A percentile compares a stretch with the other conserved stretches of the same genome.
phyloP scores from a whole-genome alignment of 2,329 filamentous ascomycete species.

The Amphichorda felina region DNA sequence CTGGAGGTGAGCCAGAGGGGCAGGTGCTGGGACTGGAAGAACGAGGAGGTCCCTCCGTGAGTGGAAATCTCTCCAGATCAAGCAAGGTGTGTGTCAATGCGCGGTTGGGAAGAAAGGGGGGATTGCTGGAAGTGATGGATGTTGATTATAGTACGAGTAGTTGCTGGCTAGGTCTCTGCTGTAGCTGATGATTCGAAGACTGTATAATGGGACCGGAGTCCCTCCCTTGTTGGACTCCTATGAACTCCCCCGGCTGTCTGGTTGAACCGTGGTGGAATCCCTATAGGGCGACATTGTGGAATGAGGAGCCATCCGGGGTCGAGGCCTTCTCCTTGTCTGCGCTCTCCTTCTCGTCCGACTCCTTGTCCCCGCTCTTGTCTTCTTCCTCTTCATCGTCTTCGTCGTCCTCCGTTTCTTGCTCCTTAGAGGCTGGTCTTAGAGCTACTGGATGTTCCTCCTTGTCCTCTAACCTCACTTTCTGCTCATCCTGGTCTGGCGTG shows the following conservation, averaged over 20 bases:
- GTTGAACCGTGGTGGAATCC: background rate
- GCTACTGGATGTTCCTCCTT: slow-evolving; percentile 41
- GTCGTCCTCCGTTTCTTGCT: slow-evolving; percentile 16
- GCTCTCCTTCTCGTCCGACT: slow-evolving; percentile 21
- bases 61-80: too few relatives aligned
- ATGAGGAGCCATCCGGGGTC: slow-evolving; percentile 45
- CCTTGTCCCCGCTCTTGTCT: slow-evolving; percentile 19
- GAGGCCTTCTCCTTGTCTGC: slow-evolving; percentile 25
- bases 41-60: slow-evolving; percentile 48
- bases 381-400: slow-evolving; percentile 16
- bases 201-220: background rate
- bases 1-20: slow-evolving; percentile 42
- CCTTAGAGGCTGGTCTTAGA: slow-evolving; percentile 25
- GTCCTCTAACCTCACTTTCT: slow-evolving; percentile 44
- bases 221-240: too few relatives aligned
- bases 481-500: slow-evolving; percentile 28
- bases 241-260: too few relatives aligned
- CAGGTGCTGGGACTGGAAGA: slow-evolving; percentile 58
- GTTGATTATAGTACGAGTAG: background rate
- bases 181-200: background rate
- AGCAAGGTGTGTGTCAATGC: too few relatives aligned
- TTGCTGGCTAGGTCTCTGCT: background rate
- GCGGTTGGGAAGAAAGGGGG: too few relatives aligned
- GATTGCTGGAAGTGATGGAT: too few relatives aligned
- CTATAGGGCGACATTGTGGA: slow-evolving; percentile 52